A percentile compares a stretch with the other conserved stretches of the same genome.
phyloP scores from a whole-genome alignment of 441 rosid species.

The Euphorbia celastroides region DNA sequence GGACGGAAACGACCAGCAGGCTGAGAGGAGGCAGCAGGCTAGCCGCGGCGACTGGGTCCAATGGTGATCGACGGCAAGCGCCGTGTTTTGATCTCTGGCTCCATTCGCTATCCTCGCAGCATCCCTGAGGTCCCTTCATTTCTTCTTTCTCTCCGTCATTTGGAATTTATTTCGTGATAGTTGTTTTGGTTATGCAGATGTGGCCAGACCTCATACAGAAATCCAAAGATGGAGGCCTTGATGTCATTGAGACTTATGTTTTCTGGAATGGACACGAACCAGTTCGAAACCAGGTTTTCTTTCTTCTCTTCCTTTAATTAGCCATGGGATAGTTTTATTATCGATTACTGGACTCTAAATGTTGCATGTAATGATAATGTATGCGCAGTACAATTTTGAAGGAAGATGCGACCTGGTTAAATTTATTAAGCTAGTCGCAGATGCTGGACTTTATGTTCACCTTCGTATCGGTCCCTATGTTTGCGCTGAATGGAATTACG shows the following conservation, averaged over 20 bases:
- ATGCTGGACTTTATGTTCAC: conserved; percentile 55
- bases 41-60: too few species aligned
- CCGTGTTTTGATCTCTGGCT: conserved; percentile 73
- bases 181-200: conserved; percentile 44
- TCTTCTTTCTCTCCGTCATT: not conserved
- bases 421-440: conserved; percentile 60
- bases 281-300: conserved; percentile 59
- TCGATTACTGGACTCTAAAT: conserved; percentile 1
- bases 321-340: not conserved
- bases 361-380: not conserved
- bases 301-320: conserved; percentile 18
- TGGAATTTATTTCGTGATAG: not conserved
- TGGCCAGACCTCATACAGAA: conserved; percentile 95
- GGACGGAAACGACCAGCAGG: too few species aligned
- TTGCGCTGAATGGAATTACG: conserved; percentile 96
- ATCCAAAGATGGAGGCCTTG: conserved; percentile 95
- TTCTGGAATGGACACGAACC: conserved; percentile 93
- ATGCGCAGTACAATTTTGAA: conserved; percentile 60
- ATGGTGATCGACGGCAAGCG: conserved; percentile 74
- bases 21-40: too few species aligned
- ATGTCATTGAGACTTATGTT: conserved; percentile 86
- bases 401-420: conserved; percentile 75
- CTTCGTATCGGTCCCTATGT: conserved; percentile 86
- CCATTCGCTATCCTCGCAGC: conserved; percentile 96
- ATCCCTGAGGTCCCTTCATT: conserved; percentile 55